A percentile compares a stretch with the other conserved stretches of the same genome.
Conservation (phyloP, 2,329 filamentous ascomycete species). For the Ramularia collo-cygni region DNA sequence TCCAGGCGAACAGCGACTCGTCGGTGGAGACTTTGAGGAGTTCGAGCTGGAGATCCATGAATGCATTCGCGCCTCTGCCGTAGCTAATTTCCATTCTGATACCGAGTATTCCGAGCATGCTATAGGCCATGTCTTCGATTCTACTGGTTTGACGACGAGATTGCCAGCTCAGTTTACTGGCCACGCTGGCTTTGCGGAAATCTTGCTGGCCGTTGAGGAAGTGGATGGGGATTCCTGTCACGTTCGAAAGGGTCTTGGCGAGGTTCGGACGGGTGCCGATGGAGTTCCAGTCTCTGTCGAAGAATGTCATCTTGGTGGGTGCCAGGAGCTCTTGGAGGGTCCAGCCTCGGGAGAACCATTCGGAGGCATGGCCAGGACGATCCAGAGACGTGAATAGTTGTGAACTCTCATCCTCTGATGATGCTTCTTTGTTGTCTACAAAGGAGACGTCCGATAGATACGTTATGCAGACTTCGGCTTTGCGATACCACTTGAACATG, state of each 20-base stretch:
- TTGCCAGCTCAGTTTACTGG: constrained; percentile 19
- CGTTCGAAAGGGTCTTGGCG: not conserved
- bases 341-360: too few species aligned
- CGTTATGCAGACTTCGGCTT: constrained; percentile 11
- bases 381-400: too few species aligned
- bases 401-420: too few species aligned
- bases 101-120: constrained; percentile 24
- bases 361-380: too few species aligned
- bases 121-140: constrained; percentile 28
- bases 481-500: constrained; percentile 17
- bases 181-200: constrained; percentile 6
- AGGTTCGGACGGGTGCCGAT: not conserved
- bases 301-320: not conserved
- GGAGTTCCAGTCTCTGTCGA: not conserved
- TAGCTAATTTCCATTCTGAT: constrained; percentile 28
- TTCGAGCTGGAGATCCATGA: constrained; percentile 12
- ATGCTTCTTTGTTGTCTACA: not conserved
- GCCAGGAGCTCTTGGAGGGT: too few species aligned
- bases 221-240: not conserved
- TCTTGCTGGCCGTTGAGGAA: not conserved
- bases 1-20: constrained; percentile 13
- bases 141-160: constrained; percentile 15
- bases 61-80: constrained; percentile 24
- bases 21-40: constrained; percentile 14
- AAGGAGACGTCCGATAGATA: constrained; percentile 9